Conservation (phyloP, 345 rosid species). For the Hevea brasiliensis region DNA sequence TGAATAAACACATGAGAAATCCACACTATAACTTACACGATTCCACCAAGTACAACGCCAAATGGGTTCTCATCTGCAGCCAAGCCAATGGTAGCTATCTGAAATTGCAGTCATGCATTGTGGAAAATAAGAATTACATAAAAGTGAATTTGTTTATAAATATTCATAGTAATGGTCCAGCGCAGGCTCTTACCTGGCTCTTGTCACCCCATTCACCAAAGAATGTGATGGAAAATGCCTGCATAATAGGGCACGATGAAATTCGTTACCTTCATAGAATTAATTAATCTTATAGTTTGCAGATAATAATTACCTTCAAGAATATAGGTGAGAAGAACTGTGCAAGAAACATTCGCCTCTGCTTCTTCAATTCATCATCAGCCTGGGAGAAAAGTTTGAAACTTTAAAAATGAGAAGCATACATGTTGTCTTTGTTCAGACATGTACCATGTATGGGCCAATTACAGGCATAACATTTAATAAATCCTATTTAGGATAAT, state of each 20-base stretch:
- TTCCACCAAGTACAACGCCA: constrained; percentile 87
- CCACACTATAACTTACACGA: constrained; percentile 48
- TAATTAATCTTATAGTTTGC: background rate
- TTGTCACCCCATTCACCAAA: constrained; percentile 99
- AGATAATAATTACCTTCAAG: constrained; percentile 55
- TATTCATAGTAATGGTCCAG: background rate
- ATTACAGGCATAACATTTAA: background rate
- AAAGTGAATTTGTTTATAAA: background rate
- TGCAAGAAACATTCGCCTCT: constrained; percentile 58
- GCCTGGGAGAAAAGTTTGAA: constrained; percentile 37
- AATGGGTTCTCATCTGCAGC: constrained; percentile 96
- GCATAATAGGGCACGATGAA: constrained; percentile 27
- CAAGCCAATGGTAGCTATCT: constrained; percentile 92
- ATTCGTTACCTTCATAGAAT: constrained; percentile 4
- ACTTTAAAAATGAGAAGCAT: too few species aligned
- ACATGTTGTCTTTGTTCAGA: background rate
- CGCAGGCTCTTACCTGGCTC: constrained; percentile 67
- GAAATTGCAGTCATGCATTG: constrained; percentile 27
- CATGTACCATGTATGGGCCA: background rate
- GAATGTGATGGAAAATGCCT: constrained; percentile 95
- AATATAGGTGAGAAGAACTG: constrained; percentile 87
- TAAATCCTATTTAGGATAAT: background rate
- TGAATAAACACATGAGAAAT: background rate
- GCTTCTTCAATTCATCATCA: constrained; percentile 73
- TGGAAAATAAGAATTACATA: constrained; percentile 20